A percentile compares a stretch with the other conserved stretches of the same genome.
Conservation (phyloP, 73 alveolate species). For the Stentor roeselii region DNA sequence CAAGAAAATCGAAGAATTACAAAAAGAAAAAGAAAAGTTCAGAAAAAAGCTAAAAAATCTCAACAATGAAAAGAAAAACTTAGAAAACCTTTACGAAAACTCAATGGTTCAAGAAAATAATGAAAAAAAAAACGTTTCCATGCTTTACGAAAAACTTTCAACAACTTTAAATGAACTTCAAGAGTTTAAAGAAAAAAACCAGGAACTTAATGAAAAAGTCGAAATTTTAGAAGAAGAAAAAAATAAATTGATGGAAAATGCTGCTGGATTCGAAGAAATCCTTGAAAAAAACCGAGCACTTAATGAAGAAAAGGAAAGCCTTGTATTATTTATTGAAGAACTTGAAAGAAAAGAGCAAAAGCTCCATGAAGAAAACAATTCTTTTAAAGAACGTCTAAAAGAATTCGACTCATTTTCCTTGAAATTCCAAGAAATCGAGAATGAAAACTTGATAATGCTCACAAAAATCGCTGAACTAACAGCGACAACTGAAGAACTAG, state of each 20-base stretch:
- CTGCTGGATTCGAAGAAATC: neutral
- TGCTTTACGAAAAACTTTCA: neutral
- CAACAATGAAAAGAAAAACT: no score
- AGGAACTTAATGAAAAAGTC: neutral
- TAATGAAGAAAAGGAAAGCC: neutral
- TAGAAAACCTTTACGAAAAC: neutral
- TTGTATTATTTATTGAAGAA: neutral
- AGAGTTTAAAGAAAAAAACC: neutral
- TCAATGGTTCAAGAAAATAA: neutral
- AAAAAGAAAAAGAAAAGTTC: neutral
- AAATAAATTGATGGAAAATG: neutral
- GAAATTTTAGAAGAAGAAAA: neutral
- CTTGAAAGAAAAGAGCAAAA: no score
- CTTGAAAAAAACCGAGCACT: neutral
- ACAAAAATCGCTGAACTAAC: neutral
- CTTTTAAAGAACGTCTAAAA: neutral
- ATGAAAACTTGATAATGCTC: neutral
- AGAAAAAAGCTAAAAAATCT: neutral
- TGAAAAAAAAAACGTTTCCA: neutral
- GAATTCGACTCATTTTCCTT: neutral
- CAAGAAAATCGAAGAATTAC: neutral
- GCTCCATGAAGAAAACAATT: neutral
- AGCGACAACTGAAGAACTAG: neutral
- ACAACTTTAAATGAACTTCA: neutral
- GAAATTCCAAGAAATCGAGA: neutral